Percentiles rank a stretch among this genome's conserved stretches.
These are phyloP conservation scores for Fomitopsis palustris DNA, from an alignment of 1,284 basidiomycete genomes.

Conservation along the genomic window DNA sequence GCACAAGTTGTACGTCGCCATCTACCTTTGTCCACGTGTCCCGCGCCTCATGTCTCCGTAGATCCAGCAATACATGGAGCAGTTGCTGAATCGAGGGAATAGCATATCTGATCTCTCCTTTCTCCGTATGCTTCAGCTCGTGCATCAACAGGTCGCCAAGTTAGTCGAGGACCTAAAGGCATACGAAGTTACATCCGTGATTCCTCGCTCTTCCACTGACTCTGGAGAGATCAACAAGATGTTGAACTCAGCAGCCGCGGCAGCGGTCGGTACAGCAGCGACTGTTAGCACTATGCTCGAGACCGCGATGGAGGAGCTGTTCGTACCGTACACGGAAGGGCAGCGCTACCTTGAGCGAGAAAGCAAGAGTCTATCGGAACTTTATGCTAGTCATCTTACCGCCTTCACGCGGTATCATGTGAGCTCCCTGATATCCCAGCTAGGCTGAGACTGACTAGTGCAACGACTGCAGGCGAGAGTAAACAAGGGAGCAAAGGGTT, in stretches of 20 bases:
- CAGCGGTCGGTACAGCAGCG: slow-evolving; percentile 37
- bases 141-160: slow-evolving; percentile 75
- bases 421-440: slow-evolving; percentile 26
- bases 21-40: not conserved
- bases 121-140: slow-evolving; percentile 87
- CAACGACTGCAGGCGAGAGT: slow-evolving; percentile 57
- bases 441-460: not conserved
- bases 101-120: slow-evolving; percentile 87
- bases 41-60: slow-evolving; percentile 29
- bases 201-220: slow-evolving; percentile 59
- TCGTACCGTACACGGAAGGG: slow-evolving; percentile 92
- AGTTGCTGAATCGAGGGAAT: slow-evolving; percentile 71
- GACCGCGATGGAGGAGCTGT: slow-evolving; percentile 93
- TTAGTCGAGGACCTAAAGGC: slow-evolving; percentile 92
- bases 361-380: slow-evolving; percentile 79
- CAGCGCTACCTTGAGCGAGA: slow-evolving; percentile 92
- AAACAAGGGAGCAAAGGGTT: slow-evolving; percentile 73
- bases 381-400: slow-evolving; percentile 76
- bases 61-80: slow-evolving; percentile 95
- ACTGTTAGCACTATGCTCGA: slow-evolving; percentile 86
- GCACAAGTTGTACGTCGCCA: slow-evolving; percentile 81
- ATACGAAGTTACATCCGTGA: slow-evolving; percentile 78
- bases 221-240: slow-evolving; percentile 55
- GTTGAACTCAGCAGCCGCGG: slow-evolving; percentile 41
- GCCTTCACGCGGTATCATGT: slow-evolving; percentile 91